Evolutionary conservation across 331 rosid genomes (phyloP), one percentile per base, ranked within the genome.

Genomic region (Arachis monticola): DNA sequence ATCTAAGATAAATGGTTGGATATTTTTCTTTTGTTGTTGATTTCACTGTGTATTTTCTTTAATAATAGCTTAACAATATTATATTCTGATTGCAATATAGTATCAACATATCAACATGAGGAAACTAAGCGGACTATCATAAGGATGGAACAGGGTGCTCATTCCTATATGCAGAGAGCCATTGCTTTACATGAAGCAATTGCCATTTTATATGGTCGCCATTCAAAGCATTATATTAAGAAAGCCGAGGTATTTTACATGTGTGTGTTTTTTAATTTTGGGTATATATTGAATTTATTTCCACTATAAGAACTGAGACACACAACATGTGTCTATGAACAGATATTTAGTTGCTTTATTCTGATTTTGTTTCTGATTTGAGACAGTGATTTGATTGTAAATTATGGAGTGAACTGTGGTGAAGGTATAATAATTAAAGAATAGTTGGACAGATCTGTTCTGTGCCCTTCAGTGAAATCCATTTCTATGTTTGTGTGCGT

Each of bases 181-280:
- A 95, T 90, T 86, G 89, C 88, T 52, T 83, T 91, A 70, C 96
- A 88, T 35, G 90, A 94, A 79, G 97, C 99, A 85, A 77, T 95
- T 75, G 97, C 99, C 68, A 57, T 92, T 67, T 85, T 95, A 46
- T 90, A 85, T 42, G 92, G 91, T 60, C 97, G 86, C 63, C 78
- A 69, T 70, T 88, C 89, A 2, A 89, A 80, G 85, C 93, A 90
- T 85, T 95, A 89, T 86, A 89, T 95, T 72, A 90, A 87, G 85
- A 95, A 90, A 83, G 64, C 96, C 0, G 94, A 95, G 97, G 99
- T 95, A 92, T 77, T 51, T 71, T 50, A 53, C 42, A 66, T 72
- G 14, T 35, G 67, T 57, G 64, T 30, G 12, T 5, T 76, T 58
- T 35, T 35, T 2, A 35, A 35, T 3, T 35, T 35, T 35, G 40